phyloP scores from a whole-genome alignment of 495 filamentous ascomycete genomes.

The Trichoderma orchidacearum region DNA sequence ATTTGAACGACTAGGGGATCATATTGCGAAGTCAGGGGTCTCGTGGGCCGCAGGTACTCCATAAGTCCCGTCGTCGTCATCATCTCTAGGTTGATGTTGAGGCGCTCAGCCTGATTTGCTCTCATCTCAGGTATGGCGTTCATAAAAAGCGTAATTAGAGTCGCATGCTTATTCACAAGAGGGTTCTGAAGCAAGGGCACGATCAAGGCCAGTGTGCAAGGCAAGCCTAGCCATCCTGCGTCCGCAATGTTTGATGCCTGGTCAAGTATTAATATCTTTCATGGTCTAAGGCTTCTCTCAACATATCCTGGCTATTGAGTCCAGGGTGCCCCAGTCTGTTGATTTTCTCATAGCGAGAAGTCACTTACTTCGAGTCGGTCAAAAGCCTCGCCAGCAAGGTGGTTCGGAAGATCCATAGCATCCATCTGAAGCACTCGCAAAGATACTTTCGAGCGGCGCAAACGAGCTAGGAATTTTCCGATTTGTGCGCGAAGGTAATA shows the following conservation, averaged over 20 bases:
- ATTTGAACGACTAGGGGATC: background rate
- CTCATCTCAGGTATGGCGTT: slow-evolving; percentile 16
- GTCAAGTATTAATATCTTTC: background rate
- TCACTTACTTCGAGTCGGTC: too few species aligned
- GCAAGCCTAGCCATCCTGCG: background rate
- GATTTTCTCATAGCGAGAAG: too few species aligned
- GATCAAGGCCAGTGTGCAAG: background rate
- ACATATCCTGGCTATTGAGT: too few species aligned
- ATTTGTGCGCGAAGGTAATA: slow-evolving; percentile 10
- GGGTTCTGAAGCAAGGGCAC: slow-evolving; percentile 11
- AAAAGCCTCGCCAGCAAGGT: too few species aligned
- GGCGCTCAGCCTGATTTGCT: background rate
- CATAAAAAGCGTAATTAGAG: slow-evolving; percentile 15
- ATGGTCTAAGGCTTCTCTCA: background rate
- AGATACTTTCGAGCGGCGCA: background rate
- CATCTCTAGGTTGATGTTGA: background rate
- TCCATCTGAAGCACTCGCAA: background rate
- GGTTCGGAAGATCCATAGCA: background rate
- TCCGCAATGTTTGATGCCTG: background rate
- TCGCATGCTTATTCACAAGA: slow-evolving; percentile 11
- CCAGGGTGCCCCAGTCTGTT: too few species aligned
- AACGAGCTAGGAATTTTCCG: background rate
- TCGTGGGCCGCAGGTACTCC: background rate
- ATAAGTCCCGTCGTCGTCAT: background rate
- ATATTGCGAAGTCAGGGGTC: background rate